Evolutionary conservation across 2,329 filamentous ascomycete species (phyloP), one percentile per base, ranked within the genome.

Genomic region (Colletotrichum ledebouriae): DNA sequence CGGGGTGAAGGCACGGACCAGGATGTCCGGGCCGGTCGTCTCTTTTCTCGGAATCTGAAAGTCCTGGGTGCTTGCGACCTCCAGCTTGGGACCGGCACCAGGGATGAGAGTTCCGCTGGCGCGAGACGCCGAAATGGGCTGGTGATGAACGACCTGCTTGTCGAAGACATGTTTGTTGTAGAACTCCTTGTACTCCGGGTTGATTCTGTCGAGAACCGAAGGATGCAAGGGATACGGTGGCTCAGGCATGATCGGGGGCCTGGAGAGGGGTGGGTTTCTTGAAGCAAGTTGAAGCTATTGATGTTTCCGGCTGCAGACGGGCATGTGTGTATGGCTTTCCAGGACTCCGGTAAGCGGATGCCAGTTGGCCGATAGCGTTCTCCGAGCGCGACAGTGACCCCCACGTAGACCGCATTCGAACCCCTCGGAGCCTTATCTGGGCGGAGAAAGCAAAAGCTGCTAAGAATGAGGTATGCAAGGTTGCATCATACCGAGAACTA

Each of bases 71-170:
- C 80, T 83, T 55, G 80, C 82, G 10, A 88, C 85, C 0, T 82
- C 76, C 1, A 85, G 75, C 42, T 82, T 76, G 0, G 84, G 82
- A 0, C 86, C 85, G 9, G 80, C 82, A 13, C 85, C 85, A 6
- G 84, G 84, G 41, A 87, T 85, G 13, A 87, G 75, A n/a, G 82
- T 79, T 9, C 84, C 85, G 60, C 82, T 82, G 20, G 81, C 78
- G 17, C 86, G 79, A 0, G 86, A 87, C 0, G 81, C 84, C 22
- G 79, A 79, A 10, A 89, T 78, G 1, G 86, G 84, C 65, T 87
- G 86, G 13, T 83, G 78, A 72, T 89, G 86, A 3, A 87, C 85
- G 72, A 86, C 85, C 70, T 84, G 84, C 59, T 82, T 79, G 75
- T 85, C 78, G 70, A 83, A 75, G 52, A 87, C 77, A 73, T 85